Conservation (phyloP, 2,329 filamentous ascomycete genomes). For the Epichloe typhina region DNA sequence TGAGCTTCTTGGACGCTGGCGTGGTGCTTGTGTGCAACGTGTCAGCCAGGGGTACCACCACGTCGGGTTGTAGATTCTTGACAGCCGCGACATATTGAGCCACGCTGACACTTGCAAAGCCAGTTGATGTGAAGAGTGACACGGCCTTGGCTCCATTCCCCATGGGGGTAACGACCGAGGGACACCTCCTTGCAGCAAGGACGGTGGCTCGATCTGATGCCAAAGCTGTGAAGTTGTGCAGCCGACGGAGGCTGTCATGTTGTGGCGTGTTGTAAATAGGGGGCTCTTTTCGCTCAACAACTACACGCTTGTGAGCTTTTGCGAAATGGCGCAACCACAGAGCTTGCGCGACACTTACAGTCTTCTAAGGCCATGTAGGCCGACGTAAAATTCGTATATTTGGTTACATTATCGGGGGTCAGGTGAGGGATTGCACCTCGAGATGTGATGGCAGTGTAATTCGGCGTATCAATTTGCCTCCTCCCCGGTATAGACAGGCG, state of each 20-base stretch:
- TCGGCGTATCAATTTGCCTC: conserved; percentile 64
- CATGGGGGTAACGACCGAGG: conserved; percentile 57
- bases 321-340: too few relatives aligned
- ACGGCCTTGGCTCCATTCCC: conserved; percentile 60
- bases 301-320: conserved; percentile 19
- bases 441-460: conserved; percentile 68
- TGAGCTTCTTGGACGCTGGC: conserved; percentile 57
- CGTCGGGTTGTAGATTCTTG: conserved; percentile 59
- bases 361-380: conserved; percentile 82
- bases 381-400: conserved; percentile 51
- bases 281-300: conserved; percentile 42
- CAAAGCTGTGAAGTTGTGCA: conserved; percentile 67
- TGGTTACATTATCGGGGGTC: conserved; percentile 66
- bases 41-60: conserved; percentile 68
- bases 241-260: conserved; percentile 30
- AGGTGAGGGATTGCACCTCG: conserved; percentile 79
- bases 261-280: conserved; percentile 32
- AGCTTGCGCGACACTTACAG: conserved; percentile 44
- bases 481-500: conserved; percentile 48
- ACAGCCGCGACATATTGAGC: conserved; percentile 56
- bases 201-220: conserved; percentile 53
- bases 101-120: conserved; percentile 59
- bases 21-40: conserved; percentile 35
- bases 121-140: conserved; percentile 73
- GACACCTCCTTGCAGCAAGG: conserved; percentile 64